phyloP scores from a whole-genome alignment of 2,329 filamentous ascomycete genomes.

The Xylariales sp. region DNA sequence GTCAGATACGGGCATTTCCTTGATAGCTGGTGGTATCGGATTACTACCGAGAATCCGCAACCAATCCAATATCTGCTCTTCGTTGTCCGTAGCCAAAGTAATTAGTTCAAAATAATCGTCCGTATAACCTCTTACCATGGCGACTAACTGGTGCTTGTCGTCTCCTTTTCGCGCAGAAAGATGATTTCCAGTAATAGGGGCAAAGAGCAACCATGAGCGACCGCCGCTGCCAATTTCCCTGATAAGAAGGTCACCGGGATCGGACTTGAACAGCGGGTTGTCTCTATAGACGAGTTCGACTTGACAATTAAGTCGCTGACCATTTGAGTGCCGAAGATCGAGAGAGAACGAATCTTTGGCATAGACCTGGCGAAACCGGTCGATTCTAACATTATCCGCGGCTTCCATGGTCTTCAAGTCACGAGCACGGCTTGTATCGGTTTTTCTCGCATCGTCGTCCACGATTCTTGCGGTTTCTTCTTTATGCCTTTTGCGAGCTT shows the following conservation, averaged over 20 bases:
- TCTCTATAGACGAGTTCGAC: slow-evolving; percentile 90
- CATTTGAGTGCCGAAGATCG: slow-evolving; percentile 86
- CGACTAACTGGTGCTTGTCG: slow-evolving; percentile 74
- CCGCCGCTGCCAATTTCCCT: slow-evolving; percentile 85
- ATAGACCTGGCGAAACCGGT: slow-evolving; percentile 82
- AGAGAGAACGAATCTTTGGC: slow-evolving; percentile 92
- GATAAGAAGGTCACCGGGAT: slow-evolving; percentile 87
- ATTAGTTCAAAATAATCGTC: slow-evolving; percentile 87
- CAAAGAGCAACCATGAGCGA: slow-evolving; percentile 85
- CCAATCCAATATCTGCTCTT: slow-evolving; percentile 87
- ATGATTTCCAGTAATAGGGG: slow-evolving; percentile 78
- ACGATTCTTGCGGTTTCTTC: slow-evolving; percentile 79
- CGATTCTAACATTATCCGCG: slow-evolving; percentile 76
- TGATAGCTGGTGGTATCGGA: slow-evolving; percentile 61
- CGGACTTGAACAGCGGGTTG: slow-evolving; percentile 72
- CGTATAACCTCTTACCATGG: slow-evolving; percentile 85
- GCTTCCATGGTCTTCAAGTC: slow-evolving; percentile 82
- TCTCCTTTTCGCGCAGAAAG: slow-evolving; percentile 86
- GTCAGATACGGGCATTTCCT: slow-evolving; percentile 48
- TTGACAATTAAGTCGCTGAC: slow-evolving; percentile 88
- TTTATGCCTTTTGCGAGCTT: slow-evolving; percentile 78
- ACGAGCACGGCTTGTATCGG: slow-evolving; percentile 83
- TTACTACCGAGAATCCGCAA: slow-evolving; percentile 76
- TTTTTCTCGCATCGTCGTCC: slow-evolving; percentile 87
- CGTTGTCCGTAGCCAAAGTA: slow-evolving; percentile 78